These are phyloP conservation scores for Oryza longistaminata DNA, from an alignment of 176 grass and related monocot genomes.

Conservation along the genomic window DNA sequence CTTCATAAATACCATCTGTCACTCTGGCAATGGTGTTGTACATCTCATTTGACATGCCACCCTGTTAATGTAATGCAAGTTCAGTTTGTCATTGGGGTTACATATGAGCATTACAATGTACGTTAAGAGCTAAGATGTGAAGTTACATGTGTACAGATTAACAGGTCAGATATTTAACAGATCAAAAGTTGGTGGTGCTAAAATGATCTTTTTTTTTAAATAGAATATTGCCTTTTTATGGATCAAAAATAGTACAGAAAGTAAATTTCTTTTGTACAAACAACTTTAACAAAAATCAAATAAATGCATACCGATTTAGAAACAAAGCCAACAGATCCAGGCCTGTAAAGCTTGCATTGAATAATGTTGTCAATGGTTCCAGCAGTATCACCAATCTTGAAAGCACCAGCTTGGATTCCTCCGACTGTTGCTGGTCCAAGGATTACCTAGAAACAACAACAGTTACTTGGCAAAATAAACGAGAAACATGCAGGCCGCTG, in stretches of 20 bases:
- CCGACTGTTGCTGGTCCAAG: slow-evolving; percentile 97
- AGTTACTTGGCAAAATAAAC: slow-evolving; percentile 30
- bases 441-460: slow-evolving; percentile 65
- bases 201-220: not conserved
- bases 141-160: not conserved
- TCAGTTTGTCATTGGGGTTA: not conserved
- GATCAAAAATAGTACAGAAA: not conserved
- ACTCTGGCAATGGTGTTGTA: slow-evolving; percentile 97
- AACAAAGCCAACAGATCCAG: slow-evolving; percentile 97
- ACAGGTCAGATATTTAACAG: slow-evolving; percentile 4
- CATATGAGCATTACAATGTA: not conserved
- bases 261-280: slow-evolving; percentile 5
- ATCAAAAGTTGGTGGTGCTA: not conserved
- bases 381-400: slow-evolving; percentile 99
- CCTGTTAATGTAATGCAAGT: slow-evolving; percentile 54
- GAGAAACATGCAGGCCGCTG: slow-evolving; percentile 10
- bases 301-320: slow-evolving; percentile 87
- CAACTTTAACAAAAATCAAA: not conserved
- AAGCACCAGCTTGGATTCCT: slow-evolving; percentile 96
- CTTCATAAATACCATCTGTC: slow-evolving; percentile 99
- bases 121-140: not conserved
- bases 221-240: not conserved
- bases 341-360: slow-evolving; percentile 97
- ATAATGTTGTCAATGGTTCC: slow-evolving; percentile 99
- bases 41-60: slow-evolving; percentile 99